Evolutionary conservation across 345 rosid species (phyloP), one percentile per base, ranked within the genome.

Genomic region (Erucastrum elatum): DNA sequence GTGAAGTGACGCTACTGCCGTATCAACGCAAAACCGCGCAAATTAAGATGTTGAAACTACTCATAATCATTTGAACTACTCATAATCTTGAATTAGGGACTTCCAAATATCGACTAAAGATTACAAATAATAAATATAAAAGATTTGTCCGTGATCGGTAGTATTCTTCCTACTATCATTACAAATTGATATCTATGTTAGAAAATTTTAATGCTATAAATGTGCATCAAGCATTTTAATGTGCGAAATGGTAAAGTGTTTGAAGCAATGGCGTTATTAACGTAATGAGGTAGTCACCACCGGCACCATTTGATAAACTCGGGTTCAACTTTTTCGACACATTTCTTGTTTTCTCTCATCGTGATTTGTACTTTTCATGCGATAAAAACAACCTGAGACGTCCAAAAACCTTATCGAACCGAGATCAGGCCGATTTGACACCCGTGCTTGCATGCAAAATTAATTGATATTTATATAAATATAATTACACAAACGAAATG

Each of bases 381-480:
- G 56, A 70, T 69, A 10, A 63, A 69, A 69, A 15, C 16, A 6
- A 17, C 71, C 30, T 8, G 33, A 9, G 63, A 78, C 72, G 49
- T 58, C 67, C 53, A 37, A 5, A 37, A 71, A 17, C 13, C 44
- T 46, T 39, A 8, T 65, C 61, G 51, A 51, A 9, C 2, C 11
- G 46, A 39, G 61, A 65, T 44, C 51, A 39, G 2, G 21, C 61
- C 3, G 10, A 58, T 56, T 56, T 66, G 72, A 78, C 72, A 78
- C 72, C 67, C 53, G 77, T 78, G 41, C 62, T 71, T 72, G 77
- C 76, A 78, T 78, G 82, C 77, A 78, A 72, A 58, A 31, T 10
- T 65, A 5, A 10, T 21, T 44, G 8, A 27, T 26, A 3, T 17
- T 8, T 37, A 37, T 11, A 59, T 58, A 10, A 64, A 10, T 7